Base-by-base conservation (phyloP, 495 filamentous ascomycete species). In the Physcia stellaris region DNA sequence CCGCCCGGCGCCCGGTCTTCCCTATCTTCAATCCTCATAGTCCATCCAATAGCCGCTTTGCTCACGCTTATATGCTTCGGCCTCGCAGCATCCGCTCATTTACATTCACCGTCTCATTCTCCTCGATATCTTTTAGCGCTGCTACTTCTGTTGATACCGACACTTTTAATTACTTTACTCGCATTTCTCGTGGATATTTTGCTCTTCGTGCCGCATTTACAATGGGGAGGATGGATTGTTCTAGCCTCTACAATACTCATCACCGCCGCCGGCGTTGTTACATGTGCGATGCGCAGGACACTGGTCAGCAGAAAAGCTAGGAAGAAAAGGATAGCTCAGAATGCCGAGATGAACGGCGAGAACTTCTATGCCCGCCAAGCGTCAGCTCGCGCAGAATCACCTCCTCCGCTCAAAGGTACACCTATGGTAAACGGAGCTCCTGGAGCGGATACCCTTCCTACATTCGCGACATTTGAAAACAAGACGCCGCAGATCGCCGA, bases 251-350 rank as follows among this genome's bases (percentile, higher is more conserved):
- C 86, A 13, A 83, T 96, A 40, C 62, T 96, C 31, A 82, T 92
- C 31, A 77, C 84, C 32, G 63, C 83, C 4, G 85, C 80, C 56
- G 79, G 80, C 20, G 73, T 98, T 34, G 77, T 94, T 36, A 87
- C 83, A 7, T 98, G 90, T 53, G 86, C 86, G n/a, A 96, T 96
- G 86, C 80, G 90, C 42, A 77, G 90, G 32, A 94, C 88, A 1
- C 65, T 98, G 9, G 87, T 96, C 37, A 80, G 81, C 52, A 75
- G 87, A 36, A 94, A 94, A 62, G 86, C 88, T 9, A 67, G 87
- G 42, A 86, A 86, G 67, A 85, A 77, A 64, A 73, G 86, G 19
- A 94, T 98, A 51, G 83, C 79, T 1, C 82, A 90, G 49, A 94
- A 94, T 54, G 76, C 86, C 2, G 85, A 94, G 50, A 94, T 94